Percentiles rank a stretch among this genome's conserved stretches.
phyloP scores from a whole-genome alignment of 2,329 filamentous ascomycete genomes.

The Diaporthe velutina region DNA sequence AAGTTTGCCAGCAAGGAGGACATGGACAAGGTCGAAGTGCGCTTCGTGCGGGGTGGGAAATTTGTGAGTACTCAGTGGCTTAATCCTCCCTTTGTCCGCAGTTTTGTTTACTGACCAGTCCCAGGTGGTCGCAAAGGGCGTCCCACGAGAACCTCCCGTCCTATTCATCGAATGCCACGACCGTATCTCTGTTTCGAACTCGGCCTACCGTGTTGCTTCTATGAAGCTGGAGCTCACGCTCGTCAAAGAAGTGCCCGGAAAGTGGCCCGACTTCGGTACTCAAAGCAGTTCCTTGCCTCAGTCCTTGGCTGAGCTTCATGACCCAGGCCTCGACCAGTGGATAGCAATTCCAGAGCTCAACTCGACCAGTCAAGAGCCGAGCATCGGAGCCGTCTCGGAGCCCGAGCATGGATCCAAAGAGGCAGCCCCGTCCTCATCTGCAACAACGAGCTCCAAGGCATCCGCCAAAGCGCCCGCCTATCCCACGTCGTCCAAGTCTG shows the following conservation, averaged over 20 bases:
- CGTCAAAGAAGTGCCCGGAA: conserved; percentile 46
- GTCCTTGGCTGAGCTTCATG: not conserved
- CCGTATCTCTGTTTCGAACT: conserved; percentile 43
- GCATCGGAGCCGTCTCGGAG: not conserved
- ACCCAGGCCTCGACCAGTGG: not conserved
- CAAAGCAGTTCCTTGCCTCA: conserved; percentile 40
- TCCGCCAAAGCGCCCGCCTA: conserved; percentile 68
- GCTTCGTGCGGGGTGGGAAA: not conserved
- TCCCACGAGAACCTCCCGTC: conserved; percentile 29
- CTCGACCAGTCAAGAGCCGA: not conserved
- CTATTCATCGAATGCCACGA: conserved; percentile 43
- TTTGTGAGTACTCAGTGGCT: not conserved
- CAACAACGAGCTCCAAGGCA: conserved; percentile 17
- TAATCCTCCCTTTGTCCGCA: rapidly evolving
- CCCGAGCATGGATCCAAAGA: not conserved
- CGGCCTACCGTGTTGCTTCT: conserved; percentile 45
- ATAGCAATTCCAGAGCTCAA: not conserved
- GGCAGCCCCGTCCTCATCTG: not conserved
- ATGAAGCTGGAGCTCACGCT: conserved; percentile 52
- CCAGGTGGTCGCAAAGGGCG: not conserved
- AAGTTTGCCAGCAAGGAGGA: conserved; percentile 52
- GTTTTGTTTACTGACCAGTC: not conserved
- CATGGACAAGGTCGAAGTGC: conserved; percentile 40
- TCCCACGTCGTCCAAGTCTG: conserved; percentile 86
- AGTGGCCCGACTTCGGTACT: conserved; percentile 50